These are phyloP conservation scores for Aurinia saxatilis DNA, from an alignment of 345 rosid species.

Conservation along the genomic window DNA sequence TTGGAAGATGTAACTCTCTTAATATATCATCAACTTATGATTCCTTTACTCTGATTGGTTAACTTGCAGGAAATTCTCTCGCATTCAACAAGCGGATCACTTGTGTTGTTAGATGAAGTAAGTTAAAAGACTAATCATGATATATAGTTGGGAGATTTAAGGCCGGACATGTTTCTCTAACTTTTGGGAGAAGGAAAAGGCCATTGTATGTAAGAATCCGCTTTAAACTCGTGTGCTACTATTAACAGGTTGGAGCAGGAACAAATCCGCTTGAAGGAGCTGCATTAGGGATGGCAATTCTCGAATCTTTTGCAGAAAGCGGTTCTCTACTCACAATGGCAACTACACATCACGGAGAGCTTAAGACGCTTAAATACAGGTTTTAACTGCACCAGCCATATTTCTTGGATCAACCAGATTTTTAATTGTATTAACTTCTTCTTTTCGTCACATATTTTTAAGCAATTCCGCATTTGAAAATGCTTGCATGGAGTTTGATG, in stretches of 20 bases:
- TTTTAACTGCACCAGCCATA: slow-evolving; percentile 12
- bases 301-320: slow-evolving; percentile 71
- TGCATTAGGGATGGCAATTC: slow-evolving; percentile 85
- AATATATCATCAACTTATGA: neutral
- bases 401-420: neutral
- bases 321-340: slow-evolving; percentile 83
- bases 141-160: no score
- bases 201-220: neutral
- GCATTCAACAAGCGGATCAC: slow-evolving; percentile 62
- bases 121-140: slow-evolving; percentile 11
- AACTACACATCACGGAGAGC: slow-evolving; percentile 91
- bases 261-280: slow-evolving; percentile 99
- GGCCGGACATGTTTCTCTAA: neutral
- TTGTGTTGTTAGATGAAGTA: slow-evolving; percentile 95
- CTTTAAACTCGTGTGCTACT: slow-evolving; percentile 1
- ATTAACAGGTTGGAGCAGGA: slow-evolving; percentile 82
- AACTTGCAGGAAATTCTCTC: slow-evolving; percentile 65
- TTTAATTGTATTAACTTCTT: slow-evolving; percentile 9
- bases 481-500: slow-evolving; percentile 98
- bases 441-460: slow-evolving; percentile 13
- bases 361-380: slow-evolving; percentile 92
- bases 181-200: neutral
- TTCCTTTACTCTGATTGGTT: slow-evolving; percentile 1
- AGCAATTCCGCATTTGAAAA: slow-evolving; percentile 78
- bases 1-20: neutral